Base-by-base conservation (phyloP, 345 rosid genomes). In the Lepidium didymum region DNA sequence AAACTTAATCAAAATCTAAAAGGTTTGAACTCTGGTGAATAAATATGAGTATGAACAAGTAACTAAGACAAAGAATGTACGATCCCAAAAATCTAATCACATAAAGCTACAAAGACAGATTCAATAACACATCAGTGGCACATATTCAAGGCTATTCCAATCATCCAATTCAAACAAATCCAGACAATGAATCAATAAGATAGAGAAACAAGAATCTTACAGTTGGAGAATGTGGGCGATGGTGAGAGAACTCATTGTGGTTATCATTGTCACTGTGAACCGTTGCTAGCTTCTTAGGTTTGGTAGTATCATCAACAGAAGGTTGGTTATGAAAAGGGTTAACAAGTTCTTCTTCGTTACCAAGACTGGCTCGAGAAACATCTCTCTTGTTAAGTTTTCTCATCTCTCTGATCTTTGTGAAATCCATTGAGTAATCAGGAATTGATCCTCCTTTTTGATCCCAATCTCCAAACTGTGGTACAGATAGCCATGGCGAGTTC, bases 401-500 rank as follows among this genome's bases (percentile, higher is more conserved):
- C 81, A 79, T 94, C 68, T 94, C 97, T 79, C 97, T 85, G 62
- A 91, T 87, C 78, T 94, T 94, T 9, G 96, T 61, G 85, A 91
- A 91, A 75, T 94, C 96, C 55, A 94, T 35, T 0, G 99, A 94
- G 80, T 94, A 90, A 69, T 94, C 99, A 1, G 98, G 98, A 68
- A 94, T 35, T 5, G 55, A 1, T 57, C 71, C 79, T 43, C 97
- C 99, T 81, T 88, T 89, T 77, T 87, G 90, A 51, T 94, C 97
- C 97, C 99, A 94, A 62, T 91, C 96, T 44, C 97, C 99, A 78
- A 94, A 94, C 57, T 89, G 95, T 35, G 99, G 97, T 52, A 94
- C 97, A 56, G 97, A 88, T 64, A 94, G 78, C 99, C 99, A 90
- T 38, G 92, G 95, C 78, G 66, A 68, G 81, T 80, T 80, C 89